These are phyloP conservation scores for Penicillium arizonense DNA, from an alignment of 495 filamentous ascomycete genomes.

Conservation along the genomic window DNA sequence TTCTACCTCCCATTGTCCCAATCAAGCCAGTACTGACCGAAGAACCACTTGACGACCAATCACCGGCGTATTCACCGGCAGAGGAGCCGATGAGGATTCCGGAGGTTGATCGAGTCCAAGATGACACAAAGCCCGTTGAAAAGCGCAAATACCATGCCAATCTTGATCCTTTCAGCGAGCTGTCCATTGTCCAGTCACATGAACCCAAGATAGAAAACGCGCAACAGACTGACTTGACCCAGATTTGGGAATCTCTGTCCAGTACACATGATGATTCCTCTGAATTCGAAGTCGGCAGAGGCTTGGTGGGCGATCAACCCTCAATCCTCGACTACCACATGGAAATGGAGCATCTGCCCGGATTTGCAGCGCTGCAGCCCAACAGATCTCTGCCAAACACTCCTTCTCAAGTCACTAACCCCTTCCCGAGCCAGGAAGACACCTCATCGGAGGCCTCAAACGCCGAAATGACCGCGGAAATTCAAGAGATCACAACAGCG, in stretches of 20 bases:
- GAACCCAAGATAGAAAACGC: background rate
- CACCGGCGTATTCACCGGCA: background rate
- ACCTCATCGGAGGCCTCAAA: slow-evolving; percentile 4
- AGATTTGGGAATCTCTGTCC: background rate
- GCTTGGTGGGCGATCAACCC: background rate
- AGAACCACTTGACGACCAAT: background rate
- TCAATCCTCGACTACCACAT: slow-evolving; percentile 7
- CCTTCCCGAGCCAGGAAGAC: background rate
- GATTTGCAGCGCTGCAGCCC: background rate
- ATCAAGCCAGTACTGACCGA: background rate
- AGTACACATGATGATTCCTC: background rate
- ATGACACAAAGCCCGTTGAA: background rate
- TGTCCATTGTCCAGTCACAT: background rate
- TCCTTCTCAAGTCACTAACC: background rate
- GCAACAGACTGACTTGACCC: background rate
- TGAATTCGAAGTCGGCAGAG: background rate
- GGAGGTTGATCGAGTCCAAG: background rate
- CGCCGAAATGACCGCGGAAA: background rate
- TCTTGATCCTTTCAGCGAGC: background rate
- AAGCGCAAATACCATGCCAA: background rate
- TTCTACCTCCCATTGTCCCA: background rate
- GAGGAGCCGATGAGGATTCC: background rate
- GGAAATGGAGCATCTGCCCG: slow-evolving; percentile 5
- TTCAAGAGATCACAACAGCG: background rate
- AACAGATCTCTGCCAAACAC: background rate